Evolutionary conservation across 441 rosid species (phyloP), one percentile per base, ranked within the genome.

Genomic region (Breynia disticha): DNA sequence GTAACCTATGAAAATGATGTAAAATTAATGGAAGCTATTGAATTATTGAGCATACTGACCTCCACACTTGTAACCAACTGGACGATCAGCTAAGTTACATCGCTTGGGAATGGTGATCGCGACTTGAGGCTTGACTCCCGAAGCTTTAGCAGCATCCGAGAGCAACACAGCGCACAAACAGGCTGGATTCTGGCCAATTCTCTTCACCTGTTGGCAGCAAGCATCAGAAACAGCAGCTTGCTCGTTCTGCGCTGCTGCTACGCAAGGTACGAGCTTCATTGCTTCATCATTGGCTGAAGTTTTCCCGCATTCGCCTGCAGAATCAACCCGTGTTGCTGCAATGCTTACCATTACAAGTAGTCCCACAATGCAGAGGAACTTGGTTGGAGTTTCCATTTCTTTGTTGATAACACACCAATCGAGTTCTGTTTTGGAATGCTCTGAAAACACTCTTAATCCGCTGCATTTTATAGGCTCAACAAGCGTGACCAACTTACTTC

Each of bases 51-150:
- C 7, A 14, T 3, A 79, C 67, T 61, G 6, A 80, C 86, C 52
- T 62, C 96, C 88, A 21, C 94, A 84, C 72, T 79, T 76, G 82
- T 73, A 84, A 44, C 96, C 96, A 0, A 87, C 76, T 0, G 94
- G 90, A 49, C 86, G 94, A 62, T 82, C 66, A 14, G 78, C 83
- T n/a, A 87, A 41, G 65, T 79, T 81, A 83, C 90, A 81, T 51
- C 94, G 88, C 64, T 87, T 85, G 42, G 94, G 94, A 61, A 87
- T 78, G 48, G 90, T 79, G 4, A 85, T 64, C 32, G 87, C 90
- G 38, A 75, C 55, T 50, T 85, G 79, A 38, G 82, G 83, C 50
- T 76, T 65, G 22, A 87, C 61, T 18, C 94, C 90, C 1, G 82
- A 79, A 14, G 83, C 71, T 69, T 84, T 78, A 22, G 90, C 88